Evolutionary conservation across 2,329 filamentous ascomycete genomes (phyloP).

Genomic region (Aspergillus piperis): DNA sequence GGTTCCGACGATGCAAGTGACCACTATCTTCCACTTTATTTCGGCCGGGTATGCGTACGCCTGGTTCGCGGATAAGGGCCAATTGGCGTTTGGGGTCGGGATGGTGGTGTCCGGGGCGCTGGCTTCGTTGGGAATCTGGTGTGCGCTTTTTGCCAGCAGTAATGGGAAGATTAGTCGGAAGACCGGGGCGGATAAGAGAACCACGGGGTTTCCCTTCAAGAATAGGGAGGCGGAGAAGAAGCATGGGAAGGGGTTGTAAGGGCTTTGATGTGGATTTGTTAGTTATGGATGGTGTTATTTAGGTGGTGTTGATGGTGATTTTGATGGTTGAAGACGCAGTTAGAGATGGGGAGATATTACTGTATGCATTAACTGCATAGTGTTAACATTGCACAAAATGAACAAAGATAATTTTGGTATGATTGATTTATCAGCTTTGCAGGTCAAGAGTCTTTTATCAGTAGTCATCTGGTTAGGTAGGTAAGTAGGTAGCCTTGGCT

Average conservation of each 20-base stretch:
- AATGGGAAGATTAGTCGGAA: constrained; percentile 60
- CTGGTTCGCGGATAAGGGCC: constrained; percentile 59
- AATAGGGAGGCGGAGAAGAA: constrained; percentile 61
- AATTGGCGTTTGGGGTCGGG: constrained; percentile 63
- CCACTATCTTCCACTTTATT: constrained; percentile 64
- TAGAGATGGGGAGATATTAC: too few relatives aligned
- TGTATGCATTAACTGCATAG: too few relatives aligned
- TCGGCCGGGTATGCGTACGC: constrained; percentile 69
- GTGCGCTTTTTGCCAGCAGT: constrained; percentile 59
- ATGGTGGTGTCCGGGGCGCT: constrained; percentile 59
- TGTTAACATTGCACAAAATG: too few relatives aligned
- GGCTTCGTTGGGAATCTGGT: constrained; percentile 66
- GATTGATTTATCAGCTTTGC: too few relatives aligned
- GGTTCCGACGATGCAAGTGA: constrained; percentile 65
- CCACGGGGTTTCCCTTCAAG: constrained; percentile 65
- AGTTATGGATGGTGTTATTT: too few relatives aligned
- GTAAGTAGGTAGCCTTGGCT: too few relatives aligned
- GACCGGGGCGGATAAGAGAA: constrained; percentile 68
- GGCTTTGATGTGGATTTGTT: too few relatives aligned
- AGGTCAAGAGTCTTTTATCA: too few relatives aligned
- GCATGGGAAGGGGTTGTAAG: constrained; percentile 34
- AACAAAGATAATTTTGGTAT: too few relatives aligned
- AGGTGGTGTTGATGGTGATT: too few relatives aligned
- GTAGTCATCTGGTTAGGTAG: too few relatives aligned
- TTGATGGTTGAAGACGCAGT: too few relatives aligned